phyloP scores from a whole-genome alignment of 352 stramenopile species.

The Phytophthora cryptogea region DNA sequence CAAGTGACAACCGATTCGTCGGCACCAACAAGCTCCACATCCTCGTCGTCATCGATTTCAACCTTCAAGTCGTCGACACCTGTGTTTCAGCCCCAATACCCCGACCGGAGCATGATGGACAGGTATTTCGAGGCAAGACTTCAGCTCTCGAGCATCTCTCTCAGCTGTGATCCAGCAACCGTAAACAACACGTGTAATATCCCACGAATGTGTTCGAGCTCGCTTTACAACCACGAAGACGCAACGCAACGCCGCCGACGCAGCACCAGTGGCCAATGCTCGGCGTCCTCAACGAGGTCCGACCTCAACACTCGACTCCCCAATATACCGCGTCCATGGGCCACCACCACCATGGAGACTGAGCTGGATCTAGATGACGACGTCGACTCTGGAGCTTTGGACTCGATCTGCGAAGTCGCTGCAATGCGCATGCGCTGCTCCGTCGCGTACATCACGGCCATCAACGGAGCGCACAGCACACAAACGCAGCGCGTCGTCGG shows the following conservation, averaged over 20 bases:
- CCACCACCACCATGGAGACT: slow-evolving; percentile 24
- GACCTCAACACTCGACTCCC: slow-evolving; percentile 5
- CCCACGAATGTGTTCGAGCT: slow-evolving; percentile 10
- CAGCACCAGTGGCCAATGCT: slow-evolving; percentile 29
- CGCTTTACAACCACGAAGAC: slow-evolving; percentile 16
- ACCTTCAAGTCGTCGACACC: slow-evolving; percentile 25
- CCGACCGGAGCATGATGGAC: slow-evolving; percentile 48
- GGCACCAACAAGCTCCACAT: slow-evolving; percentile 24
- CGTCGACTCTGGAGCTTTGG: slow-evolving; percentile 44
- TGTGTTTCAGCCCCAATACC: slow-evolving; percentile 23
- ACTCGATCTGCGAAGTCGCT: slow-evolving; percentile 63
- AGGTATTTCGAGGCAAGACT: slow-evolving; percentile 58
- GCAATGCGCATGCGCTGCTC: slow-evolving; percentile 48
- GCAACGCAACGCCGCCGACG: slow-evolving; percentile 17
- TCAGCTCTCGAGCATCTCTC: slow-evolving; percentile 38
- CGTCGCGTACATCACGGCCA: slow-evolving; percentile 50
- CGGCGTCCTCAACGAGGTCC: slow-evolving; percentile 7
- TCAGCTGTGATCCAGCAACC: slow-evolving; percentile 4
- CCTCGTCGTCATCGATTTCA: slow-evolving; percentile 15
- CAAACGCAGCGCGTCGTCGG: slow-evolving; percentile 45
- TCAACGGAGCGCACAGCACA: slow-evolving; percentile 25
- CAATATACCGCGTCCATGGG: slow-evolving; percentile 22
- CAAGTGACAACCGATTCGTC: slow-evolving; percentile 39
- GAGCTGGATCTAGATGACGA: slow-evolving; percentile 38
- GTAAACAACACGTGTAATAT: slow-evolving; percentile 7